Conservation (phyloP, 768 basidiomycete genomes). For the Lactifluus subvellereus region DNA sequence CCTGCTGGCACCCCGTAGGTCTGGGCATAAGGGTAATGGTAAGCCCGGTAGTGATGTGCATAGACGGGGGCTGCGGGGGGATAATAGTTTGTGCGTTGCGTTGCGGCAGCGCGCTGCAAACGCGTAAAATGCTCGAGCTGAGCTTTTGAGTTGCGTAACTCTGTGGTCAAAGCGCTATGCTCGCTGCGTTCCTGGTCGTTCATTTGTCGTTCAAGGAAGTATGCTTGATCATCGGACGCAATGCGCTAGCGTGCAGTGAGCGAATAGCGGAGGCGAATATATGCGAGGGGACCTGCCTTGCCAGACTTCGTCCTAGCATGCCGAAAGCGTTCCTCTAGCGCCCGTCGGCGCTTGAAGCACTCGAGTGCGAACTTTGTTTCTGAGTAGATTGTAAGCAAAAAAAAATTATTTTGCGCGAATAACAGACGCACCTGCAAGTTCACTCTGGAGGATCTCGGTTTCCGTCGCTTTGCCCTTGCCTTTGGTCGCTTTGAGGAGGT, state of each 20-base stretch:
- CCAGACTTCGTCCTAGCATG: constrained; percentile 48
- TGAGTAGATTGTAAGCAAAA: constrained; percentile 29
- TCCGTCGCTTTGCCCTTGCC: constrained; percentile 57
- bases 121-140: constrained; percentile 65
- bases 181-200: constrained; percentile 64
- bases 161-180: constrained; percentile 47
- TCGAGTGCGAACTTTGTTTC: constrained; percentile 68
- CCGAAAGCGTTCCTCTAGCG: constrained; percentile 54
- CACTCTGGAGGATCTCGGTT: constrained; percentile 39
- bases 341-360: constrained; percentile 53
- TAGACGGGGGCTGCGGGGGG: constrained; percentile 22
- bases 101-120: constrained; percentile 52
- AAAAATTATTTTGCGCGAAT: neutral
- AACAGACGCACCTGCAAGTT: constrained; percentile 44
- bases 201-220: constrained; percentile 55
- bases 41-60: constrained; percentile 56
- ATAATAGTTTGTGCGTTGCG: constrained; percentile 25
- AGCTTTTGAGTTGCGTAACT: constrained; percentile 55
- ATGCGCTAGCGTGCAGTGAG: constrained; percentile 41
- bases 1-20: constrained; percentile 36
- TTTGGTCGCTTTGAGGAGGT: constrained; percentile 45
- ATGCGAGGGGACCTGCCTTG: constrained; percentile 39
- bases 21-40: constrained; percentile 56
- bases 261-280: neutral
- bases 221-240: constrained; percentile 57